phyloP scores from a whole-genome alignment of 148 eudicot species.

The Rhododendron vialii region DNA sequence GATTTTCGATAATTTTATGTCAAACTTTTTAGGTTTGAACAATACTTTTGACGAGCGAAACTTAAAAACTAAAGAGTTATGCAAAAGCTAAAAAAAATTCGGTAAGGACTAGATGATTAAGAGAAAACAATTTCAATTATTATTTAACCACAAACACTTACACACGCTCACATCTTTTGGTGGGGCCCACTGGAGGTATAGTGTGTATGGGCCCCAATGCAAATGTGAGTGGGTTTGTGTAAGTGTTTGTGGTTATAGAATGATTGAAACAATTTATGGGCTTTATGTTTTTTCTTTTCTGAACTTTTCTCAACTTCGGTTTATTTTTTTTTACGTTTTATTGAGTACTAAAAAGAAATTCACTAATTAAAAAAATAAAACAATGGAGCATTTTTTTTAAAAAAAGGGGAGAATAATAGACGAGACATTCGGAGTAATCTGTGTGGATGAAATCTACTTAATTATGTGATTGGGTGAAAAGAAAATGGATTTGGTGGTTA shows the following conservation, averaged over 20 bases:
- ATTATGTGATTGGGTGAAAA: neutral
- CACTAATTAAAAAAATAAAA: neutral
- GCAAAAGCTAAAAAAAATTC: neutral
- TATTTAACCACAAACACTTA: too few relatives aligned
- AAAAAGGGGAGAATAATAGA: neutral
- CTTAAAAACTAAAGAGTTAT: too few relatives aligned
- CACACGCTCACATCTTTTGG: too few relatives aligned
- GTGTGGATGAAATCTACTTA: neutral
- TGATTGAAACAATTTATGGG: neutral
- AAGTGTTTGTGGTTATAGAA: too few relatives aligned
- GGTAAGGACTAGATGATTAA: neutral
- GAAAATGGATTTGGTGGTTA: conserved; percentile 14
- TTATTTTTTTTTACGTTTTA: neutral
- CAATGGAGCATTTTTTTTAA: neutral
- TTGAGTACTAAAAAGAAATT: neutral
- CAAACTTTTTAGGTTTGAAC: too few relatives aligned
- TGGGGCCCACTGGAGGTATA: too few relatives aligned
- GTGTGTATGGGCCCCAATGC: too few relatives aligned
- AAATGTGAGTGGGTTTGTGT: too few relatives aligned
- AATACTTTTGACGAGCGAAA: neutral
- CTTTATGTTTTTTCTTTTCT: neutral
- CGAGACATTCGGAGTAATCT: neutral
- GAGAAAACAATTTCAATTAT: too few relatives aligned
- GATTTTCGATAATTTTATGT: too few relatives aligned
- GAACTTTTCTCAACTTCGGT: neutral